phyloP scores from a whole-genome alignment of 306 rosid species.

The Trifolium dubium region DNA sequence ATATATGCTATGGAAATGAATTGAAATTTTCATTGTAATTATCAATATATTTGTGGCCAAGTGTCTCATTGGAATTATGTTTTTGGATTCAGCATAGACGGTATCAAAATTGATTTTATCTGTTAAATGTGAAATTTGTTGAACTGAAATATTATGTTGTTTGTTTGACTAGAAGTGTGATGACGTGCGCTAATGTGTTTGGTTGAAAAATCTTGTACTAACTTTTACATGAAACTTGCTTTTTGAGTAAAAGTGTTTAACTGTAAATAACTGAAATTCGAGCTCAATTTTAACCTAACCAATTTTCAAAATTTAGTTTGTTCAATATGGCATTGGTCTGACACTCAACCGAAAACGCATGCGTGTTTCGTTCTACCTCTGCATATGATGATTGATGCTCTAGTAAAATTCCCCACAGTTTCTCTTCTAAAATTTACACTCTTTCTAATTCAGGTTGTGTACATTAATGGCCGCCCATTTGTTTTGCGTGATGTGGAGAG shows the following conservation, averaged over 20 bases:
- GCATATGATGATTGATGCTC: conserved; percentile 10
- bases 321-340: background rate
- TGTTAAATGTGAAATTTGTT: background rate
- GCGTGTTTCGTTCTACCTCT: background rate
- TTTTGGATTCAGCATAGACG: background rate
- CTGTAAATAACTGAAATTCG: background rate
- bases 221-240: background rate
- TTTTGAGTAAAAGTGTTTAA: background rate
- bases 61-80: background rate
- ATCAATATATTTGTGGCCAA: background rate
- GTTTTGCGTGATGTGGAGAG: conserved; percentile 87
- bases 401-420: background rate
- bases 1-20: background rate
- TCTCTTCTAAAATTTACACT: background rate
- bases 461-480: conserved; percentile 89
- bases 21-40: background rate
- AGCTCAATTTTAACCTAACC: background rate
- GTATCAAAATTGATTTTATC: background rate
- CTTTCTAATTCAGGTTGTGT: conserved; percentile 69
- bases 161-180: background rate
- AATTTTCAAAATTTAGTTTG: background rate
- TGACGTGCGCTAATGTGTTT: conserved; percentile 21
- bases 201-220: background rate
- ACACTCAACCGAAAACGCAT: background rate
- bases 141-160: background rate